Base-by-base conservation (phyloP, 2,329 filamentous ascomycete genomes). In the Rutstroemia sp. region DNA sequence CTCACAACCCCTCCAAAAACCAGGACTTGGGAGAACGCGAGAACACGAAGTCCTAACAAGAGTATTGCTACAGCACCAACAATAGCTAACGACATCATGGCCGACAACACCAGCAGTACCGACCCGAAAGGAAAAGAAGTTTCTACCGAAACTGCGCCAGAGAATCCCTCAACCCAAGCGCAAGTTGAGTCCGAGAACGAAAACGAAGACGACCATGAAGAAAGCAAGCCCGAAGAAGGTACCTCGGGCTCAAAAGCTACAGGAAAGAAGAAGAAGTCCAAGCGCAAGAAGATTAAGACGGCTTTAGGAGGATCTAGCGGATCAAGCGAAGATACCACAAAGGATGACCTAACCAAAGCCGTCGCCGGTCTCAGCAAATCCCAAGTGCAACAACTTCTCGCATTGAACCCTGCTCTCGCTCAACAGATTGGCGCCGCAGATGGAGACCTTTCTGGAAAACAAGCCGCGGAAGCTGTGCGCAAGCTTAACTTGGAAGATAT, bases 381-480 rank as follows among this genome's bases (percentile, higher is more conserved):
- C 59, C 81, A 86, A 67, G 72, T 84, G 59, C 71, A 81, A 58
- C 82, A 89, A 62, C 78, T 94, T 58, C 80, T 89, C 65, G 77
- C 80, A 54, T 82, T 90, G 65, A 84, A 92, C 69, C 86, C 86
- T n/a, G 83, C 82, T 3, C 76, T 92, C 64, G 81, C 85, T 60
- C 79, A 82, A 63, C 83, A 88, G 68, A 67, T 70, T 16, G 62
- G 63, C 2, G 57, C 77, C 17, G 72, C 69, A 39, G 70, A 69
- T 21, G 71, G 70, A 19, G 65, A 70, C 53, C 52, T 63, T 4
- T 60, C 60, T 25, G 69, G 48, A 8, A 70, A 73, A 17, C 72
- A 76, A 54, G 73, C 79, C 27, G 73, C 78, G 58, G 76, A 79
- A 34, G 73, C 77, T 48, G 75, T 87, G 60, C 81, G 81, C 72